These are phyloP conservation scores for Apiotrichum porosum DNA, from an alignment of 1,284 basidiomycete genomes.

Conservation along the genomic window DNA sequence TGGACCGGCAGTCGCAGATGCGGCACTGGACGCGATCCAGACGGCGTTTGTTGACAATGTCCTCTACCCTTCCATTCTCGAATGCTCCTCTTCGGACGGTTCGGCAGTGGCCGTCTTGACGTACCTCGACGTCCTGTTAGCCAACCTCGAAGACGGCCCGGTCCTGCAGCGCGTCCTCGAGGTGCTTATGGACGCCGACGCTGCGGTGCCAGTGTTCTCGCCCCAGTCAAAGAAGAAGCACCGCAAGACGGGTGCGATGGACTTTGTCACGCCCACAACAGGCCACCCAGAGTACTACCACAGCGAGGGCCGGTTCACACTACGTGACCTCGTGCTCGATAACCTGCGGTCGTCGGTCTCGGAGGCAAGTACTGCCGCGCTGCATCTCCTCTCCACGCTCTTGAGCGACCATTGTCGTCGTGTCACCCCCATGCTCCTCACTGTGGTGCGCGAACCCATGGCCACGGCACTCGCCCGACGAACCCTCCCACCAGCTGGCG, in stretches of 20 bases:
- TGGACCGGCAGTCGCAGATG: constrained; percentile 70
- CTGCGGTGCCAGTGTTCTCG: constrained; percentile 9
- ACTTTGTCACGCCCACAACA: constrained; percentile 23
- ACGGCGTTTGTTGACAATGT: constrained; percentile 89
- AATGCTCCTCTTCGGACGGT: constrained; percentile 87
- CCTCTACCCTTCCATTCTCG: constrained; percentile 85
- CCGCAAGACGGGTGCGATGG: constrained; percentile 27
- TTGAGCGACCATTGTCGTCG: constrained; percentile 64
- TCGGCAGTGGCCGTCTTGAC: constrained; percentile 94
- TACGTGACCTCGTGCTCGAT: constrained; percentile 77
- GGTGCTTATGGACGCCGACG: constrained; percentile 33
- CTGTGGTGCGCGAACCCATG: constrained; percentile 61
- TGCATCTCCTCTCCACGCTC: constrained; percentile 73
- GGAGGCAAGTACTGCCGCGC: constrained; percentile 63
- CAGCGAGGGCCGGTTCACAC: constrained; percentile 73
- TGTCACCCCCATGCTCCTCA: constrained; percentile 62
- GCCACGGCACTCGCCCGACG: constrained; percentile 48
- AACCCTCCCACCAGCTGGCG: constrained; percentile 16
- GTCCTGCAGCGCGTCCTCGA: constrained; percentile 29
- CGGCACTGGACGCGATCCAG: constrained; percentile 74
- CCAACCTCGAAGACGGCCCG: constrained; percentile 63
- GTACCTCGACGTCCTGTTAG: constrained; percentile 86
- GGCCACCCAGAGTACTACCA: constrained; percentile 57
- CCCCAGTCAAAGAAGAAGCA: constrained; percentile 8
- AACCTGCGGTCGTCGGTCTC: constrained; percentile 66